Base-by-base conservation (phyloP, 306 rosid genomes). In the Prosopis cineraria region DNA sequence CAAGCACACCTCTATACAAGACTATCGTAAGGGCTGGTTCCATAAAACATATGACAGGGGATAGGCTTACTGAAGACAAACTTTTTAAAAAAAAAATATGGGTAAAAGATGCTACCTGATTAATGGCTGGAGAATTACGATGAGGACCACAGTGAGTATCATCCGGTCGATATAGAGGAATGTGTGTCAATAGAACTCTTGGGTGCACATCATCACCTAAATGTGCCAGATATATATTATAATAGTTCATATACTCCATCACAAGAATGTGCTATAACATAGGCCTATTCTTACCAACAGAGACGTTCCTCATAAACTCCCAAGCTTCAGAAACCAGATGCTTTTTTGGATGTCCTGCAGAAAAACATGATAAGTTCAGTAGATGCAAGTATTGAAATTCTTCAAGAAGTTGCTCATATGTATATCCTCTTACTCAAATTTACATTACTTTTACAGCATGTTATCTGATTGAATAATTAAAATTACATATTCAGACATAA, bases 141-240 rank as follows among this genome's bases (percentile, higher is more conserved):
- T 84, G 77, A 73, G 88, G 89, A 62, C 97, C 97, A 84, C 97
- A 93, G 70, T 73, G 45, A 11, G 89, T 91, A 70, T 74, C 44
- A 78, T 93, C 93, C 25, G 1, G 85, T 71, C 95, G 90, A 79
- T 87, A 88, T 82, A 91, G 81, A 48, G 97, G 98, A 83, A 91
- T 91, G 79, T 93, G 98, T 27, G 92, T 85, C 84, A 93, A 78
- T 65, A 93, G 81, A 70, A 93, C 93, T 91, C 90, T 91, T 29
- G 90, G 91, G 81, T 73, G 80, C 36, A 71, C 66, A 55, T 79
- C 80, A 79, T 47, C 80, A 83, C 71, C 98, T 90, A 84, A 76
- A 74, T 55, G 67, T 47, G 58, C 53, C 50, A 85, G 63, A 68
- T 27, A 68, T 72, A 69, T 70, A 70, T 79, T 41, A 76, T 36